Evolutionary conservation across 306 rosid genomes (phyloP).

Genomic region (Gastrolobium bilobum): DNA sequence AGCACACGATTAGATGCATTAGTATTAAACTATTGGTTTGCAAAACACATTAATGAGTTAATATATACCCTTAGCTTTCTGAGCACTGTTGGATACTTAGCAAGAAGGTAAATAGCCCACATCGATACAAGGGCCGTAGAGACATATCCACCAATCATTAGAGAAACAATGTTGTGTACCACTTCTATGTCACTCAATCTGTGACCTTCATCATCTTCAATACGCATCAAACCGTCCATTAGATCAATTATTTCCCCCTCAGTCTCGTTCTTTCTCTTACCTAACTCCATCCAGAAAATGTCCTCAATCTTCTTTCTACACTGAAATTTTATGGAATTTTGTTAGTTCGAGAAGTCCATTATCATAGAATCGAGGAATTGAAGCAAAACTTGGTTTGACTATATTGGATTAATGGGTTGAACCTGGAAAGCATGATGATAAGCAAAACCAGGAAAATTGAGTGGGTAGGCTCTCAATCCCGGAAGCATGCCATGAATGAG

Average conservation of each 20-base stretch:
- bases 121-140: conserved; percentile 46
- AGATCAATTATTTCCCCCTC: conserved; percentile 42
- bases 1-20: neutral
- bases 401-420: neutral
- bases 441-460: conserved; percentile 58
- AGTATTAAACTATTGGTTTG: neutral
- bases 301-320: conserved; percentile 55
- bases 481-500: conserved; percentile 9
- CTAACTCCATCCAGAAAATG: conserved; percentile 54
- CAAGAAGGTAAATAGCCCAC: conserved; percentile 60
- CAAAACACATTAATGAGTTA: neutral
- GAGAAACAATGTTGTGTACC: conserved; percentile 55
- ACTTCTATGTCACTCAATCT: conserved; percentile 57
- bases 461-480: conserved; percentile 59
- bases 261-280: conserved; percentile 45
- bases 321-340: conserved; percentile 11
- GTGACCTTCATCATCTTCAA: conserved; percentile 55
- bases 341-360: neutral
- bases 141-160: conserved; percentile 52
- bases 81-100: conserved; percentile 55
- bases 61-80: conserved; percentile 48
- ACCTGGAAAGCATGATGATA: conserved; percentile 47
- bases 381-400: neutral
- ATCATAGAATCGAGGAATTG: neutral
- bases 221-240: conserved; percentile 63